Evolutionary conservation across 2,329 filamentous ascomycete genomes (phyloP).

Genomic region (Colletotrichum liriopes): DNA sequence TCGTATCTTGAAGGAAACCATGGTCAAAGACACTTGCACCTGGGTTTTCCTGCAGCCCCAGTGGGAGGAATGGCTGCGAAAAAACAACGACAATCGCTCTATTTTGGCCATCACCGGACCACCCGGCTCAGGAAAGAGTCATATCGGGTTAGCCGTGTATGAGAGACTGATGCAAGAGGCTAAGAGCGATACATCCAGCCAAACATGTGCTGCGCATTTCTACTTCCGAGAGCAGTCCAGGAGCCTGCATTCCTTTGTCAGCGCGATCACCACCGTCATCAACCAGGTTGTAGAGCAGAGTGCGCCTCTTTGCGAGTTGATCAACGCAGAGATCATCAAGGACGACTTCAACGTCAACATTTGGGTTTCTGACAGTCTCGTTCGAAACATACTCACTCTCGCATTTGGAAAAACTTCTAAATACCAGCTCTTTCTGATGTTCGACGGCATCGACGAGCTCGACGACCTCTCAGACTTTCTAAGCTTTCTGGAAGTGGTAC

Average conservation of each 20-base stretch:
- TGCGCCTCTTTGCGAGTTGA: conserved; percentile 49
- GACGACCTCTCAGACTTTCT: conserved; percentile 41
- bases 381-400: conserved; percentile 46
- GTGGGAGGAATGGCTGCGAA: conserved; percentile 50
- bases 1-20: conserved; percentile 48
- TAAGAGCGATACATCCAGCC: conserved; percentile 37
- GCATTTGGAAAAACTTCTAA: conserved; percentile 46
- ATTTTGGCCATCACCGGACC: conserved; percentile 50
- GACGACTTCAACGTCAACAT: conserved; percentile 44
- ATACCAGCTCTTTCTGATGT: conserved; percentile 47
- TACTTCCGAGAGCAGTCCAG: conserved; percentile 55
- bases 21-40: conserved; percentile 49
- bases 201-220: conserved; percentile 51
- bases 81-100: conserved; percentile 21
- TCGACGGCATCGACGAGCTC: conserved; percentile 54
- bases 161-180: conserved; percentile 44
- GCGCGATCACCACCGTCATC: conserved; percentile 48
- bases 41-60: conserved; percentile 51
- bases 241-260: conserved; percentile 45
- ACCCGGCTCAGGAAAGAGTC: conserved; percentile 54
- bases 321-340: conserved; percentile 48
- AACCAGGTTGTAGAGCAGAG: conserved; percentile 52
- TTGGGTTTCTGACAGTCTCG: conserved; percentile 43
- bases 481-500: conserved; percentile 47
- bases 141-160: conserved; percentile 47